Conservation (phyloP, 106 monocot genomes). For the Dactylorhiza incarnata region DNA sequence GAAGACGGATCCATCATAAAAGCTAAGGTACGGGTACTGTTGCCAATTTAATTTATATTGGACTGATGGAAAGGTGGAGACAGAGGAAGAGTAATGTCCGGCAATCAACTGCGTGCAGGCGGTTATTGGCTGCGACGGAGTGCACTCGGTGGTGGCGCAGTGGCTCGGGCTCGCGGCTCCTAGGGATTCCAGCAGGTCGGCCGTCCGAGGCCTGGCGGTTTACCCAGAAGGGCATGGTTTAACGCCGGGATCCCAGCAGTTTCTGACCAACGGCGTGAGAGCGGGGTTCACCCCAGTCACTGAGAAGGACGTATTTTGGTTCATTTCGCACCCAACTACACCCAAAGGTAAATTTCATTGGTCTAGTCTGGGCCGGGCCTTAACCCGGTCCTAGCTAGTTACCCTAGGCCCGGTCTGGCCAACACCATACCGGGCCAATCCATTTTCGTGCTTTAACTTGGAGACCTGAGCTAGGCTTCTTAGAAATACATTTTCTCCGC, state of each 20-base stretch:
- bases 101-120: not conserved
- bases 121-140: constrained; percentile 40
- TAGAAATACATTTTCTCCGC: too few species aligned
- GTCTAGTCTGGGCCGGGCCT: too few species aligned
- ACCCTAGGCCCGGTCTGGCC: too few species aligned
- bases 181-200: constrained; percentile 14
- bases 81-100: too few species aligned
- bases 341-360: too few species aligned
- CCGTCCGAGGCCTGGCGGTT: constrained; percentile 12
- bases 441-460: too few species aligned
- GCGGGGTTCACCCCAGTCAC: constrained; percentile 33
- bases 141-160: constrained; percentile 33
- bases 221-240: constrained; percentile 18
- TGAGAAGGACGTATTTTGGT: constrained; percentile 41
- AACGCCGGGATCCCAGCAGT: constrained; percentile 11
- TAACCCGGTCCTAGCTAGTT: too few species aligned
- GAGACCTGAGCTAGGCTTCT: too few species aligned
- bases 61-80: too few species aligned
- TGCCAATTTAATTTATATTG: too few species aligned
- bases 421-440: too few species aligned
- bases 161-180: constrained; percentile 24
- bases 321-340: constrained; percentile 12
- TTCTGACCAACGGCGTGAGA: constrained; percentile 8
- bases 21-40: constrained; percentile 1
- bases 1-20: constrained; percentile 14